Percentiles rank a stretch among this genome's conserved stretches.
Evolutionary conservation across 2,329 filamentous ascomycete species (phyloP).

Genomic region (Scleromitrula shiraiana): DNA sequence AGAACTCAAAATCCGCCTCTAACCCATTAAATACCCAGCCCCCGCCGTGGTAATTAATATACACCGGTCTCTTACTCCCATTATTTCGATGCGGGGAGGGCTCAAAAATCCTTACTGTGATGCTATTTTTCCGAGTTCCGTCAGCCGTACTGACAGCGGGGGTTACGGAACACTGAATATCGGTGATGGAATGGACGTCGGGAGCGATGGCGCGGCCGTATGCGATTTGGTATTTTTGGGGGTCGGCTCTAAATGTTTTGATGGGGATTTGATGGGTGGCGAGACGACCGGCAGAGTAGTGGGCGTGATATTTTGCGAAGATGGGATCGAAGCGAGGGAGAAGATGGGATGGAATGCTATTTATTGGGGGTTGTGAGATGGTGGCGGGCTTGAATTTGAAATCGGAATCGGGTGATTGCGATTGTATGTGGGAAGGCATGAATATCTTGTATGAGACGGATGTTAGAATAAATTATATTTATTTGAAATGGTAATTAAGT

Average conservation of each 20-base stretch:
- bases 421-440: too few relatives aligned
- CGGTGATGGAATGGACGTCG: conserved; percentile 33
- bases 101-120: conserved; percentile 35
- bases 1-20: conserved; percentile 33
- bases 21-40: conserved; percentile 37
- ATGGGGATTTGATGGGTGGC: conserved; percentile 33
- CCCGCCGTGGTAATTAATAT: conserved; percentile 30
- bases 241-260: conserved; percentile 32
- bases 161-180: conserved; percentile 31
- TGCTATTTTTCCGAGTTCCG: conserved; percentile 30
- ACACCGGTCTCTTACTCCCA: conserved; percentile 30
- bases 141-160: too few relatives aligned
- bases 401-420: too few relatives aligned
- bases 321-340: conserved; percentile 33
- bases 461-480: too few relatives aligned
- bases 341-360: conserved; percentile 34
- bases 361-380: conserved; percentile 32
- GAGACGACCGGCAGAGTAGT: conserved; percentile 34
- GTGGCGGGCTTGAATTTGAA: conserved; percentile 6
- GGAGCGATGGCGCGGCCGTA: conserved; percentile 32
- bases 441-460: too few relatives aligned
- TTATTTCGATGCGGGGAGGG: conserved; percentile 24
- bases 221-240: conserved; percentile 29
- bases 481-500: too few relatives aligned
- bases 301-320: conserved; percentile 36